Evolutionary conservation across 1,139 yeast genomes (phyloP), one percentile per base, ranked within the genome.

Genomic region (Pichia sp.): DNA sequence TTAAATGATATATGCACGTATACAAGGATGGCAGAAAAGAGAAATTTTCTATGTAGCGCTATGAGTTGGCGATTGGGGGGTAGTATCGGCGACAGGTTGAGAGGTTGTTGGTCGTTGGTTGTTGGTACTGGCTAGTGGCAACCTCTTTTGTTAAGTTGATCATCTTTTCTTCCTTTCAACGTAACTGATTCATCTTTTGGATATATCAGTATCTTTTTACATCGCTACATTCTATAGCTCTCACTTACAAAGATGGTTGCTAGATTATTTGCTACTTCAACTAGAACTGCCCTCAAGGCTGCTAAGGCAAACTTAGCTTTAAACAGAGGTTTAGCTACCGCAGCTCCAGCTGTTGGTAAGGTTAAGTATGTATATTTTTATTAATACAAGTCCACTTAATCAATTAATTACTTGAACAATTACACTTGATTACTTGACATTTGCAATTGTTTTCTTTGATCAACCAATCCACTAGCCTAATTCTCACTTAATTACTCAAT

Each of bases 231-330:
- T 41, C 27, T 43, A 43, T 41, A 45, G 47, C 48, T 47, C 51
- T 48, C 54, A 49, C 49, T 43, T 48, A 48, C 48, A 45, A 57
- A 51, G 54, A 61, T 61, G 64, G 64, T 61, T 59, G 64, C 96
- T 72, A 87, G 95, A 82, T 82, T 87, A 74, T 82, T 85, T 74
- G 84, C 89, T 76, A 77, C 87, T 70, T 74, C 87, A 65, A 80
- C 95, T 64, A 89, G 90, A 76, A 78, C 85, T 70, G 95, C 96
- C 66, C 79, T 83, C 73, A 80, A 81, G 71, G 92, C 92, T 64
- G 94, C 92, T 64, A 84, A 81, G 78, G 87, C 89, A 68, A 82
- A 82, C 74, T 66, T 76, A 66, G 72, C 78, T 70, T 79, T 82
- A 70, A 70, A 73, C 71, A 87, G 95, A 75, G 80, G 87, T 68